Evolutionary conservation across 768 basidiomycete species (phyloP).

Genomic region (Calvatia gigantea): DNA sequence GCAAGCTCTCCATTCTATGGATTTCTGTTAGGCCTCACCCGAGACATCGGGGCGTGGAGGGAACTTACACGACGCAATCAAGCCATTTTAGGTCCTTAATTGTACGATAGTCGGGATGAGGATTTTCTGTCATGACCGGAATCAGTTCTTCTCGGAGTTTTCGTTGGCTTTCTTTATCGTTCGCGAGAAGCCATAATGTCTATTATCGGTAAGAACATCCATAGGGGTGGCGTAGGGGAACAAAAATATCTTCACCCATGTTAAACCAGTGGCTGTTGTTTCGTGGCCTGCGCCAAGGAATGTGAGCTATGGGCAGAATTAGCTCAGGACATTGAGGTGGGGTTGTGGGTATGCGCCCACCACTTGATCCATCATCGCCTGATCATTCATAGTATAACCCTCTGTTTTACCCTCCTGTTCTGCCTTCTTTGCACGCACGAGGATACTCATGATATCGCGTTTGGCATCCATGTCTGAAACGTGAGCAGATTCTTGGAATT

Average conservation of each 20-base stretch:
- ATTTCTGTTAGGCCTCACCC: not conserved
- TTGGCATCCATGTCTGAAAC: slow-evolving; percentile 27
- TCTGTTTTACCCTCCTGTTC: slow-evolving; percentile 21
- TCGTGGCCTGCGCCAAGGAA: slow-evolving; percentile 46
- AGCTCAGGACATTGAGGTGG: not conserved
- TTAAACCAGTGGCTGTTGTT: slow-evolving; percentile 43
- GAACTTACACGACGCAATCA: slow-evolving; percentile 36
- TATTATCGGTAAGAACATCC: slow-evolving; percentile 14
- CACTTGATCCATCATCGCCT: slow-evolving; percentile 38
- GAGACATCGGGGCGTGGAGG: not conserved
- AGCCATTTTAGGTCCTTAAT: slow-evolving; percentile 38
- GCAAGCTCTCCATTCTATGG: slow-evolving; percentile 36
- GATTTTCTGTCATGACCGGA: slow-evolving; percentile 29
- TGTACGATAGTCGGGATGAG: slow-evolving; percentile 34
- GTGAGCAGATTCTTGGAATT: slow-evolving; percentile 24
- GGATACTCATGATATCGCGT: slow-evolving; percentile 37
- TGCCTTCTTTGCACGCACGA: slow-evolving; percentile 32
- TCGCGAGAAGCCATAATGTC: slow-evolving; percentile 54
- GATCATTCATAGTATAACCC: slow-evolving; percentile 31
- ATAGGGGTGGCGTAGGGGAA: not conserved
- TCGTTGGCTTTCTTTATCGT: slow-evolving; percentile 44
- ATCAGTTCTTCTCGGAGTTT: slow-evolving; percentile 52
- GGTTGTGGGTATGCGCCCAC: slow-evolving; percentile 14
- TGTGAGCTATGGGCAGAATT: slow-evolving; percentile 30
- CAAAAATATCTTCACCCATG: slow-evolving; percentile 35